These are phyloP conservation scores for Cystoderma amianthinum DNA, from an alignment of 768 basidiomycete genomes.

Conservation along the genomic window DNA sequence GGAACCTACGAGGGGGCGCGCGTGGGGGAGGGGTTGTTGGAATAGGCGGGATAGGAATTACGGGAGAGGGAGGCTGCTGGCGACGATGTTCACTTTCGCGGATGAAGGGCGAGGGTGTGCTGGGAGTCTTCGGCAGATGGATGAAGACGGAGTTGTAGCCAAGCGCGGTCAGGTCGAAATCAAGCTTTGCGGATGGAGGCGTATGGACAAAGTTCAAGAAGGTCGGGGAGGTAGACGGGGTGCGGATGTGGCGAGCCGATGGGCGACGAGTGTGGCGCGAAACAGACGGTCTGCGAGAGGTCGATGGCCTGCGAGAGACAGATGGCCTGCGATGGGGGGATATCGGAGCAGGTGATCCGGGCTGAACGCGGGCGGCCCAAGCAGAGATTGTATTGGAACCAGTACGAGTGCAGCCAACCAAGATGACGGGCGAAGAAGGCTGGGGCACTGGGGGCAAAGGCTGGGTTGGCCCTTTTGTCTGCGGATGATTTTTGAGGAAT, in stretches of 20 bases:
- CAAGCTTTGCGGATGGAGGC: constrained; percentile 36
- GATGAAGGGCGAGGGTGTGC: constrained; percentile 28
- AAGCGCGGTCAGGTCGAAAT: constrained; percentile 51
- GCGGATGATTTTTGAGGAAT: no score
- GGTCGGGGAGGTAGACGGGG: constrained; percentile 40
- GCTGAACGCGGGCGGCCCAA: constrained; percentile 64
- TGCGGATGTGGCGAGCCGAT: constrained; percentile 30
- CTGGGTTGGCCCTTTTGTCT: no score
- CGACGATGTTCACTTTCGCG: constrained; percentile 5
- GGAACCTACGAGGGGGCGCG: no score
- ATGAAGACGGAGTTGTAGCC: constrained; percentile 67
- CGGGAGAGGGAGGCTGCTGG: constrained; percentile 23
- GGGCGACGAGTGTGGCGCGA: constrained; percentile 16
- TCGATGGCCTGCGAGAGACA: no score
- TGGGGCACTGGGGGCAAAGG: no score
- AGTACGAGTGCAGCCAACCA: constrained; percentile 9
- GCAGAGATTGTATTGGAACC: constrained; percentile 45
- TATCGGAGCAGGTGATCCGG: constrained; percentile 52
- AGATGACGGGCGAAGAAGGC: constrained; percentile 13
- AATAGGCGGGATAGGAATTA: no score
- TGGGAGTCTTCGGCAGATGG: constrained; percentile 45
- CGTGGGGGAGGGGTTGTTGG: no score
- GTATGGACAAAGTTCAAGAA: constrained; percentile 31
- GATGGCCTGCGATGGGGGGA: constrained; percentile 30
- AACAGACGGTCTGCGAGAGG: constrained; percentile 14